phyloP scores from a whole-genome alignment of 345 rosid genomes.

The Garcia nutans region DNA sequence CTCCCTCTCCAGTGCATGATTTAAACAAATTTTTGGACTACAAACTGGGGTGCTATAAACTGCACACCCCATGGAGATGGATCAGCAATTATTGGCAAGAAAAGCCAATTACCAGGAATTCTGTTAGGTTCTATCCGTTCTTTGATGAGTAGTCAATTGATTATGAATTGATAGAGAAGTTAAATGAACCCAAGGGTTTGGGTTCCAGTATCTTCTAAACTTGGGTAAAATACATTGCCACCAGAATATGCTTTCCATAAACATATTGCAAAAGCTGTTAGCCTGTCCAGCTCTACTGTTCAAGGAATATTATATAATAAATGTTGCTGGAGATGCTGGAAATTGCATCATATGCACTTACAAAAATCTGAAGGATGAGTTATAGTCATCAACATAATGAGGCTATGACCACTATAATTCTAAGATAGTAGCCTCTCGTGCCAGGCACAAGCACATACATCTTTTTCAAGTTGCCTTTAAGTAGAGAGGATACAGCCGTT shows the following conservation, averaged over 20 bases:
- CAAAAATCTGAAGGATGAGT: background rate
- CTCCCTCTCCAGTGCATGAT: background rate
- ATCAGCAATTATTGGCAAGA: background rate
- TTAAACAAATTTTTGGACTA: background rate
- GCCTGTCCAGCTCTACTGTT: background rate
- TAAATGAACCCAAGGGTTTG: background rate
- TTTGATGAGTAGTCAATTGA: background rate
- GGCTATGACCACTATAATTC: background rate
- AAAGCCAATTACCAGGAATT: background rate
- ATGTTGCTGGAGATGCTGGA: background rate
- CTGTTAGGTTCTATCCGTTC: constrained; percentile 1
- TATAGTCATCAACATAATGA: background rate
- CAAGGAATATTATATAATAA: background rate
- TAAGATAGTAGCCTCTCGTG: background rate
- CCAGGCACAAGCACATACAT: background rate
- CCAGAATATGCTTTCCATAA: background rate
- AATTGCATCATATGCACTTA: background rate
- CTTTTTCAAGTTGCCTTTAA: background rate
- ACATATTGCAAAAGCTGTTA: background rate
- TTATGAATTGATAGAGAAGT: background rate
- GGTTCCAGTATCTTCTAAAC: background rate
- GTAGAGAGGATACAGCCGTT: background rate
- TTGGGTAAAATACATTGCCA: background rate
- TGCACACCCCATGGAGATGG: background rate
- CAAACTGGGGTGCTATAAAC: background rate